Evolutionary conservation across 1,139 yeast genomes (phyloP).

Genomic region (Suhomyces taliae): DNA sequence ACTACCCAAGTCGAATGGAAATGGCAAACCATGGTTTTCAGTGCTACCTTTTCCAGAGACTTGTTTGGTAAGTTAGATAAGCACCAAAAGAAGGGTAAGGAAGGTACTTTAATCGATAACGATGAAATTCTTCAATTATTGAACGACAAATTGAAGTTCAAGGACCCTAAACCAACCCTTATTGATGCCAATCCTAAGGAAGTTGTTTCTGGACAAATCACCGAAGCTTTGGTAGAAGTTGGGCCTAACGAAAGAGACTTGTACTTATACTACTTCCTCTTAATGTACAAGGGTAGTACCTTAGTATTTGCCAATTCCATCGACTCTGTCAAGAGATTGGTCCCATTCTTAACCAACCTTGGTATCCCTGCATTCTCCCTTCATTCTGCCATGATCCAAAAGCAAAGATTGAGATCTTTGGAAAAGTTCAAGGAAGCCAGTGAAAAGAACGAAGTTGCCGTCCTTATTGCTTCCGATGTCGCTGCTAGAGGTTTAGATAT

Average conservation of each 20-base stretch:
- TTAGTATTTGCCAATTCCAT: conserved; percentile 92
- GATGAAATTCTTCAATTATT: conserved; percentile 57
- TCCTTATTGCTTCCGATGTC: conserved; percentile 91
- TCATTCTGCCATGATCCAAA: conserved; percentile 94
- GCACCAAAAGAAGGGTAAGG: conserved; percentile 28
- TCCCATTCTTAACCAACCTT: conserved; percentile 70
- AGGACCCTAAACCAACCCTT: conserved; percentile 56
- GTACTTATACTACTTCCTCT: conserved; percentile 80
- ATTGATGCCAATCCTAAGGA: conserved; percentile 89
- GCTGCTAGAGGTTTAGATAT: conserved; percentile 99
- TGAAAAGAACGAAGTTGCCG: conserved; percentile 56
- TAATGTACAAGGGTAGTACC: conserved; percentile 87
- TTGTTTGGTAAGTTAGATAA: conserved; percentile 71
- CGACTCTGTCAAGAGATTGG: conserved; percentile 85
- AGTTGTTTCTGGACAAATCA: conserved; percentile 69
- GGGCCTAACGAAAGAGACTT: conserved; percentile 88
- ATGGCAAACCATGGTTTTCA: conserved; percentile 91
- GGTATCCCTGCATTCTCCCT: conserved; percentile 75
- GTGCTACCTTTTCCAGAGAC: conserved; percentile 89
- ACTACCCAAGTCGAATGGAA: conserved; percentile 31
- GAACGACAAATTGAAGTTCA: conserved; percentile 59
- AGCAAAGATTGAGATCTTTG: conserved; percentile 81
- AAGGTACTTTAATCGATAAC: conserved; percentile 45
- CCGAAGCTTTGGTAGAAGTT: conserved; percentile 90
- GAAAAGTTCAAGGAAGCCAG: conserved; percentile 68